A percentile compares a stretch with the other conserved stretches of the same genome.
phyloP scores from a whole-genome alignment of 2,329 filamentous ascomycete species.

The Aciculosporium take region DNA sequence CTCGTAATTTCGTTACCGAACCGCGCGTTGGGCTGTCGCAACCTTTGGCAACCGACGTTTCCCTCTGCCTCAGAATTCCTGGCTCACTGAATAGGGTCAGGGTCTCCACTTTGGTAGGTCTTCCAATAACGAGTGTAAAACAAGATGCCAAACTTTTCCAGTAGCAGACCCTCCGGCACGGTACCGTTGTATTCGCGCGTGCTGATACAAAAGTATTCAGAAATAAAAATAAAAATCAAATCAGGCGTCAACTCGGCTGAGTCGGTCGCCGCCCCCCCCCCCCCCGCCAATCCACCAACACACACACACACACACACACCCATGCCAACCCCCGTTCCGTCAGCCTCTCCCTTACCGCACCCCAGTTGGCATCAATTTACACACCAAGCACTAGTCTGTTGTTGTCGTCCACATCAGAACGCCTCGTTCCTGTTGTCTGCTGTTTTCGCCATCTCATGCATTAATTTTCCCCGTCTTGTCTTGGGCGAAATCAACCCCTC shows the following conservation, averaged over 20 bases:
- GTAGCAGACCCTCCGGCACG: background rate
- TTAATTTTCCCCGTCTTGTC: conserved; percentile 1
- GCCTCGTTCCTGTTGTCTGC: background rate
- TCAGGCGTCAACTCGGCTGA: conserved; percentile 12
- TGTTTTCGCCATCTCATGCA: background rate
- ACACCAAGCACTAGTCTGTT: background rate
- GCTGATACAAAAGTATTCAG: too few species aligned
- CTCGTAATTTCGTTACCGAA: conserved; percentile 1
- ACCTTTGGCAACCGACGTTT: background rate
- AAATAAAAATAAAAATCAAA: too few species aligned
- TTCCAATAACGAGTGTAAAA: background rate
- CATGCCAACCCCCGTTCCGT: background rate
- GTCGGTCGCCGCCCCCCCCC: background rate
- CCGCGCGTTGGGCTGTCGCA: background rate
- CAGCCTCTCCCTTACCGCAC: background rate
- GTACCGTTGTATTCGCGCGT: background rate
- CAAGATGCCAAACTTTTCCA: background rate
- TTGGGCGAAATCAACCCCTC: conserved; percentile 8
- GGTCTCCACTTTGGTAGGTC: conserved; percentile 2
- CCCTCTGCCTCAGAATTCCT: conserved; percentile 1
- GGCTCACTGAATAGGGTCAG: background rate
- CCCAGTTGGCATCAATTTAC: background rate
- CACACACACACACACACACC: background rate
- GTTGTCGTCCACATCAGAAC: conserved; percentile 1
- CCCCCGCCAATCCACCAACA: background rate